Evolutionary conservation across 352 stramenopile species (phyloP).

Genomic region (Phytophthora ramorum): DNA sequence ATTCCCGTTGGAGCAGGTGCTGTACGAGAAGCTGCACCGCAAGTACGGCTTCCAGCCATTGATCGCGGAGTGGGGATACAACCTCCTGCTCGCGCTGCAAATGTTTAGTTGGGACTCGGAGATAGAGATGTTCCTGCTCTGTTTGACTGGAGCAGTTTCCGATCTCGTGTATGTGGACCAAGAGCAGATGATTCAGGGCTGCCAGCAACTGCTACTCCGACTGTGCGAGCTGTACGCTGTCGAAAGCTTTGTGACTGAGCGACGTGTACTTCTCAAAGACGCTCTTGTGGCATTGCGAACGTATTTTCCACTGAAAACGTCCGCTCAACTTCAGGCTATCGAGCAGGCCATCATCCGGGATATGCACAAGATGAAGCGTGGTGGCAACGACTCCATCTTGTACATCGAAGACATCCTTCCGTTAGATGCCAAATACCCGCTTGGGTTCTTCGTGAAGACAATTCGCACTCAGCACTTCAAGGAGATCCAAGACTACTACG

Average conservation of each 20-base stretch:
- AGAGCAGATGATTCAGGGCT: conserved; percentile 68
- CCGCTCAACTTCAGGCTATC: conserved; percentile 71
- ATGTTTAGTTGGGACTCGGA: conserved; percentile 78
- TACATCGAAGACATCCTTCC: conserved; percentile 81
- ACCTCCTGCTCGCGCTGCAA: conserved; percentile 75
- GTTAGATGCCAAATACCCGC: conserved; percentile 47
- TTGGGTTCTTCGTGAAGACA: conserved; percentile 81
- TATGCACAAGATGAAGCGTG: conserved; percentile 82
- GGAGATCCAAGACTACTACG: conserved; percentile 85
- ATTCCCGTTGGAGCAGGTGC: conserved; percentile 63
- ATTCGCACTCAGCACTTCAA: conserved; percentile 85
- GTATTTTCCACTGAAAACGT: conserved; percentile 84
- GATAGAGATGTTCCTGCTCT: conserved; percentile 81
- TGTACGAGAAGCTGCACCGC: conserved; percentile 81
- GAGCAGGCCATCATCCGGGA: conserved; percentile 81
- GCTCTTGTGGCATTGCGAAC: conserved; percentile 74
- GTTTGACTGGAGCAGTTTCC: conserved; percentile 69
- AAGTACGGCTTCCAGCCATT: conserved; percentile 86
- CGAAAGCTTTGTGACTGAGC: conserved; percentile 62
- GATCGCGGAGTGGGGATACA: conserved; percentile 89
- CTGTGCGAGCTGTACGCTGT: conserved; percentile 61
- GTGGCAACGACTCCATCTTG: conserved; percentile 72
- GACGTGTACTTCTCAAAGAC: conserved; percentile 74
- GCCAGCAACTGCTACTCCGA: conserved; percentile 50
- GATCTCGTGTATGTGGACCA: conserved; percentile 79